Conservation (phyloP, 805 yeast genomes). For the Kurtzmaniella fragi region DNA sequence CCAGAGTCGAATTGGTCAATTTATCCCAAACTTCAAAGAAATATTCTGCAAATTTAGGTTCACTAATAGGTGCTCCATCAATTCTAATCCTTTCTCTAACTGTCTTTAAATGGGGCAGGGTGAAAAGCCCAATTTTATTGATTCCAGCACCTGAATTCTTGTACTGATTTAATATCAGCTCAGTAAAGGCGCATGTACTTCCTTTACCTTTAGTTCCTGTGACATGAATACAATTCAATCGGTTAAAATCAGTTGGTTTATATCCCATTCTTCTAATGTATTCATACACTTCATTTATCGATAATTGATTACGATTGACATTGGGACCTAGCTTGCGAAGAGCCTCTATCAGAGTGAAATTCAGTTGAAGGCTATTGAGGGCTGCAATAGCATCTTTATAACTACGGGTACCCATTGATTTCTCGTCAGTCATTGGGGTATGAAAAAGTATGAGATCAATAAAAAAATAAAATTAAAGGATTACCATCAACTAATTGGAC, state of each 20-base stretch:
- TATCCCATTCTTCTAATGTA: conserved; percentile 37
- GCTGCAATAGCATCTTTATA: conserved; percentile 75
- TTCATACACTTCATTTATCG: conserved; percentile 74
- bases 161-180: conserved; percentile 72
- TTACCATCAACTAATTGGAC: too few relatives aligned
- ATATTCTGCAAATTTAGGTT: conserved; percentile 75
- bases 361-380: conserved; percentile 83
- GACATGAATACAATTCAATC: conserved; percentile 77
- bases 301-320: conserved; percentile 52
- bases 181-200: conserved; percentile 92
- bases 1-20: conserved; percentile 55
- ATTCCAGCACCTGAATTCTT: conserved; percentile 23
- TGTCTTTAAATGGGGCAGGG: conserved; percentile 91
- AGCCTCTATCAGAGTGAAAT: conserved; percentile 85
- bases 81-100: conserved; percentile 90
- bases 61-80: conserved; percentile 79
- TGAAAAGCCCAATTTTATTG: conserved; percentile 80
- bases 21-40: conserved; percentile 94
- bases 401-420: conserved; percentile 10
- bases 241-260: conserved; percentile 59
- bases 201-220: conserved; percentile 99
- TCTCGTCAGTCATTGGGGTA: too few relatives aligned
- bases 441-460: neutral
- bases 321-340: conserved; percentile 61
- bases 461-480: neutral